Conservation (phyloP, 2,329 filamentous ascomycete species). For the Aureobasidium leucospermi region DNA sequence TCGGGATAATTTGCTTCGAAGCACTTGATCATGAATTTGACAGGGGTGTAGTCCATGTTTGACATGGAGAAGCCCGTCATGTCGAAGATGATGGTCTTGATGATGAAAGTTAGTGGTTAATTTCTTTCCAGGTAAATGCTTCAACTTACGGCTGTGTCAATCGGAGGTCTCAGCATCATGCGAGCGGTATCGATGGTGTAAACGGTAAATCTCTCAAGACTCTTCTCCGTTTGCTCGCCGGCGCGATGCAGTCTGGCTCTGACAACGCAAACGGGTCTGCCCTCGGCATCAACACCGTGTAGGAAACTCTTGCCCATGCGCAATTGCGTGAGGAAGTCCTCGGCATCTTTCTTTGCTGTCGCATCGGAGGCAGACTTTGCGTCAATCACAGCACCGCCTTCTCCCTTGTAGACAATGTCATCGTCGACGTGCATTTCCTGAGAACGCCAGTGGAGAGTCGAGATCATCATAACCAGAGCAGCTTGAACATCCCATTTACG, state of each 20-base stretch:
- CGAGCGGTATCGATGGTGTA: slow-evolving; percentile 93
- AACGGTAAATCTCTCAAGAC: slow-evolving; percentile 82
- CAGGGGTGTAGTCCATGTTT: slow-evolving; percentile 92
- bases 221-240: slow-evolving; percentile 74
- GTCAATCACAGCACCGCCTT: slow-evolving; percentile 57
- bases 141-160: slow-evolving; percentile 80
- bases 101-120: background rate
- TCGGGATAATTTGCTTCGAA: slow-evolving; percentile 99
- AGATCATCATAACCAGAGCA: slow-evolving; percentile 87
- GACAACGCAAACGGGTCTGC: slow-evolving; percentile 80
- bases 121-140: background rate
- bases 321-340: slow-evolving; percentile 76
- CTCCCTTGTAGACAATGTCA: slow-evolving; percentile 73
- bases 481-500: slow-evolving; percentile 93
- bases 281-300: slow-evolving; percentile 77
- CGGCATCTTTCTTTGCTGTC: slow-evolving; percentile 55
- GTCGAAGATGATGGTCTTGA: slow-evolving; percentile 83
- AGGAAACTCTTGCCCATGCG: slow-evolving; percentile 89
- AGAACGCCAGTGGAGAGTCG: slow-evolving; percentile 86
- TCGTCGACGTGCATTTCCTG: slow-evolving; percentile 81
- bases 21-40: slow-evolving; percentile 99
- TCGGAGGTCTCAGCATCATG: slow-evolving; percentile 67
- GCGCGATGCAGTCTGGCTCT: slow-evolving; percentile 73
- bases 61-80: slow-evolving; percentile 30
- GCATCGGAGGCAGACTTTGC: slow-evolving; percentile 52